Percentiles rank a stretch among this genome's conserved stretches.
These are phyloP conservation scores for Dactylonectria macrodidyma DNA, from an alignment of 2,329 filamentous ascomycete species.

Conservation along the genomic window DNA sequence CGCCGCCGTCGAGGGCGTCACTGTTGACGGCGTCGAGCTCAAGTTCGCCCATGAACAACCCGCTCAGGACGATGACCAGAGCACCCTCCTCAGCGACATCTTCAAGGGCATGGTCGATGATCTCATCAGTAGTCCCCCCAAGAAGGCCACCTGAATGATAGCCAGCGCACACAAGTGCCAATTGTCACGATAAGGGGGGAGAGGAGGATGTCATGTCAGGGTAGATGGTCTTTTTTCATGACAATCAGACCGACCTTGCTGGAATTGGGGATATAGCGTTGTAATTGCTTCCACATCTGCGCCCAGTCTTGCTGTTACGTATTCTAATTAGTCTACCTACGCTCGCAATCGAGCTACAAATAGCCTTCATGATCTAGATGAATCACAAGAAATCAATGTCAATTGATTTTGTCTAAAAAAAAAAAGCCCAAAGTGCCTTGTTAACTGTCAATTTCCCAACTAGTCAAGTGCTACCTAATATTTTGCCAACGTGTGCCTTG, in stretches of 20 bases:
- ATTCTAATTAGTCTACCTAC: slow-evolving; percentile 31
- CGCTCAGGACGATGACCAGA: slow-evolving; percentile 47
- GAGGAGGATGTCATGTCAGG: slow-evolving; percentile 4
- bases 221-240: slow-evolving; percentile 14
- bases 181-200: slow-evolving; percentile 28
- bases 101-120: slow-evolving; percentile 72
- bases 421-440: not conserved
- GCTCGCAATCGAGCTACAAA: slow-evolving; percentile 27
- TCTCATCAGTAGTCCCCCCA: slow-evolving; percentile 48
- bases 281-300: slow-evolving; percentile 37
- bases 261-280: slow-evolving; percentile 41
- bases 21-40: slow-evolving; percentile 69
- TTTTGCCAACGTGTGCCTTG: slow-evolving; percentile 11
- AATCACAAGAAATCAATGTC: slow-evolving; percentile 33
- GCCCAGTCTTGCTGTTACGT: slow-evolving; percentile 29
- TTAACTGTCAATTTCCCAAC: slow-evolving; percentile 14
- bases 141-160: slow-evolving; percentile 10
- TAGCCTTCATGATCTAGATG: slow-evolving; percentile 33
- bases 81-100: slow-evolving; percentile 67
- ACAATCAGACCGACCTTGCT: slow-evolving; percentile 15
- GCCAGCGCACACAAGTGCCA: not conserved
- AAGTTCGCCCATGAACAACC: slow-evolving; percentile 63
- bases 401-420: slow-evolving; percentile 22
- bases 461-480: slow-evolving; percentile 15
- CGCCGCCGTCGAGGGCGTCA: slow-evolving; percentile 72